phyloP scores from a whole-genome alignment of 2,329 filamentous ascomycete genomes.

The Rutstroemia sp. region DNA sequence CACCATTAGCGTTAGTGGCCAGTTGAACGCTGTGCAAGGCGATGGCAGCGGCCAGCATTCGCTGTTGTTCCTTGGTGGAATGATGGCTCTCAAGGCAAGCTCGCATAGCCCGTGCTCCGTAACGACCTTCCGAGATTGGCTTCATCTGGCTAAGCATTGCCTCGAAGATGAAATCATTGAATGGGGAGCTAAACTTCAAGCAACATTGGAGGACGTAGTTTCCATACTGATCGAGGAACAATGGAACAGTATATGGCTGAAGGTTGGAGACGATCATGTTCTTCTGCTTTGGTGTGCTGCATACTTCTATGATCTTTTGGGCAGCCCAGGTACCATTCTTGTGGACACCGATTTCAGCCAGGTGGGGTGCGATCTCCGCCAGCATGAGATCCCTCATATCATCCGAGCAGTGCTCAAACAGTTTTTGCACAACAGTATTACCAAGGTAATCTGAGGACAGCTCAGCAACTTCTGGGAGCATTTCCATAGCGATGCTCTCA shows the following conservation, averaged over 20 bases:
- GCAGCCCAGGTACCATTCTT: conserved; percentile 99
- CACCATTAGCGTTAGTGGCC: conserved; percentile 92
- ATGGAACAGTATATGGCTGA: conserved; percentile 76
- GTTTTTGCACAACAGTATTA: conserved; percentile 98
- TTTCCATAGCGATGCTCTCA: conserved; percentile 83
- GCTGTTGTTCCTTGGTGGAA: conserved; percentile 88
- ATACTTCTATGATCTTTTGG: conserved; percentile 98
- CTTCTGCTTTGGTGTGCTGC: conserved; percentile 71
- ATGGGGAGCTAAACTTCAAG: conserved; percentile 80
- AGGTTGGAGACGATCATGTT: conserved; percentile 75
- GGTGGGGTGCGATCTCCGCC: conserved; percentile 75
- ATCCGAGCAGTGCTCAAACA: conserved; percentile 95
- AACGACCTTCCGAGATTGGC: conserved; percentile 88
- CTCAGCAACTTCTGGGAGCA: conserved; percentile 95
- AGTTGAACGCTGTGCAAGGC: conserved; percentile 95
- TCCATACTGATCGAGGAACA: conserved; percentile 96
- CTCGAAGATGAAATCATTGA: conserved; percentile 96
- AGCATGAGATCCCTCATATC: conserved; percentile 88
- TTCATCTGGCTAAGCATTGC: conserved; percentile 91
- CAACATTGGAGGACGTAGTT: conserved; percentile 98
- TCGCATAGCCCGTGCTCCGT: conserved; percentile 91
- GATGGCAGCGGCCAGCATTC: conserved; percentile 88
- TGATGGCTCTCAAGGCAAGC: conserved; percentile 96
- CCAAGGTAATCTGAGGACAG: conserved; percentile 92
- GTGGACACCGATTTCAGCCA: conserved; percentile 95